Conservation (phyloP, 228 moss, liverwort and hornwort species). For the Sphagnum magellanicum region DNA sequence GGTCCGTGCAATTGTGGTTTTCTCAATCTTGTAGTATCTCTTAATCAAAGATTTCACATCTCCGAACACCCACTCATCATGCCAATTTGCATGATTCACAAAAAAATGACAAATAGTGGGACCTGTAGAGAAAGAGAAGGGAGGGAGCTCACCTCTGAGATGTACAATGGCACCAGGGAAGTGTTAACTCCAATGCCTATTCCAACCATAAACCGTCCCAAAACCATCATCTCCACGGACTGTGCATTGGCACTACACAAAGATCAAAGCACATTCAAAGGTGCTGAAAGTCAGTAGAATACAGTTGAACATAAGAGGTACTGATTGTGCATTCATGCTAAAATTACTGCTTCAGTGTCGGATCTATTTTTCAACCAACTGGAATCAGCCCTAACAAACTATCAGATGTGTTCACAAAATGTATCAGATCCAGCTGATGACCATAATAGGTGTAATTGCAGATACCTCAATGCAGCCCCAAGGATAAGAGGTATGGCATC, state of each 20-base stretch:
- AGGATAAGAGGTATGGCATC: constrained; percentile 75
- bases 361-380: too few relatives aligned
- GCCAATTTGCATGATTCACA: too few relatives aligned
- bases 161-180: constrained; percentile 84
- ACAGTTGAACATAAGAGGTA: too few relatives aligned
- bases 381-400: too few relatives aligned
- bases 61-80: too few relatives aligned
- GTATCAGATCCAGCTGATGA: too few relatives aligned
- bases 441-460: not conserved
- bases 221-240: constrained; percentile 54
- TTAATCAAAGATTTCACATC: too few relatives aligned
- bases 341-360: too few relatives aligned
- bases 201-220: constrained; percentile 90
- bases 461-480: constrained; percentile 80
- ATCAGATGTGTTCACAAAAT: too few relatives aligned
- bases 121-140: not conserved
- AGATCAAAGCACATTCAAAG: not conserved
- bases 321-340: too few relatives aligned
- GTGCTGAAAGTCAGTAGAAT: not conserved
- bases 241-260: constrained; percentile 60
- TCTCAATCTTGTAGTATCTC: too few relatives aligned
- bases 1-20: too few relatives aligned
- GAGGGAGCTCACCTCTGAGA: constrained; percentile 63
- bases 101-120: not conserved
- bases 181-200: constrained; percentile 98